Base-by-base conservation (phyloP, 2,329 filamentous ascomycete species). In the Ophiostoma montium region DNA sequence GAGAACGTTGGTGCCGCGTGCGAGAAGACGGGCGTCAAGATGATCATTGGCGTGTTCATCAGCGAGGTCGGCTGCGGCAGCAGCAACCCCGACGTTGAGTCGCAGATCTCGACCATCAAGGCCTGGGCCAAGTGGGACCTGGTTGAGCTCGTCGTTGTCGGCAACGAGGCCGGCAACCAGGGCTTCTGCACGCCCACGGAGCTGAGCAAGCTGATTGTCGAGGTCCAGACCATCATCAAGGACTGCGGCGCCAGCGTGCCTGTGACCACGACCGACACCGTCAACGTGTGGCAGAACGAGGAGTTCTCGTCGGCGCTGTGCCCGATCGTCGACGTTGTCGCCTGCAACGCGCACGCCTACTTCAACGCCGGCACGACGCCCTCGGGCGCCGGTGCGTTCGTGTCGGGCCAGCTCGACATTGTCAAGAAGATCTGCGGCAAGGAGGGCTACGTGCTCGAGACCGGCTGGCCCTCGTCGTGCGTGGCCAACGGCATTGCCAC, bases 21-120 rank as follows among this genome's bases (percentile, higher is more conserved):
- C 67, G 66, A 75, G 60, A 65, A 75, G 58, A 62, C 81, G 65
- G 81, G 82, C 53, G 62, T 95, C 53, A 81, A 82, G 65, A 70
- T 95, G 66, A 90, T 95, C 65, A 69, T 94, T 53, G 90, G 90
- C 65, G 75, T 96, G 70, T 95, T 83, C 72, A 83, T 95, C 65
- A 80, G 83, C 67, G 69, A 67, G 56, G 70, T 76, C 51, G 71
- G 73, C 61, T 78, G 76, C 67, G 68, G 68, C 58, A 75, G 80
- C 62, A 62, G 62, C 57, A 69, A 69, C 60, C 69, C 75, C 50
- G 78, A 75, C 50, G 80, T 87, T 57, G 70, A 80, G 61, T 68
- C 76, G 59, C 89, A 96, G 74, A 74, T 95, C 53, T 67, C 73
- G 31, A 76, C 78, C 53, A 84, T 95, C 64, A 71, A 77, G 65